phyloP scores from a whole-genome alignment of 129 eudicot species.

The Silybum marianum region DNA sequence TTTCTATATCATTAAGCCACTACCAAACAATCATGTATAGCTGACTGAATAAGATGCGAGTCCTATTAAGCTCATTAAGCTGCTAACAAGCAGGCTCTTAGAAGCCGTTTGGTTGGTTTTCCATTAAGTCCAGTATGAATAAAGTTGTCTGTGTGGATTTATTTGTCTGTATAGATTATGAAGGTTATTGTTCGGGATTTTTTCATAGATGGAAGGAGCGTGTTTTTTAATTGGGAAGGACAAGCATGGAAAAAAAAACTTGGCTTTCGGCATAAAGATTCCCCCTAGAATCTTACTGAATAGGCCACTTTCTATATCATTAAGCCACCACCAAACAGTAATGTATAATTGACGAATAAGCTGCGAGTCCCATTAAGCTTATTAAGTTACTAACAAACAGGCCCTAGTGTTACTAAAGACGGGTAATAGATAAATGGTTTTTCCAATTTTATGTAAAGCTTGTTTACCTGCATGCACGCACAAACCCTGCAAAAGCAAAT shows the following conservation, averaged over 20 bases:
- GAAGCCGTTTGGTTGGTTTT: no score
- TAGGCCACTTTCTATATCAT: not conserved
- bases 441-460: conserved; percentile 9
- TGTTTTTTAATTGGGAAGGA: no score
- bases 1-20: no score
- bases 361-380: no score
- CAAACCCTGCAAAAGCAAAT: conserved; percentile 78
- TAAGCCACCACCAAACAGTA: no score
- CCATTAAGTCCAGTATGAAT: no score
- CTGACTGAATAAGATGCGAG: no score
- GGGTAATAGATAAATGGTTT: not conserved
- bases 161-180: not conserved
- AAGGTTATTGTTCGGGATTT: not conserved
- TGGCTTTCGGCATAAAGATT: not conserved
- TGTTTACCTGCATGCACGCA: conserved; percentile 94
- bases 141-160: not conserved
- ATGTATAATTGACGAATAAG: no score
- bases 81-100: no score
- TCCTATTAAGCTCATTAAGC: no score
- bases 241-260: not conserved
- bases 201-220: not conserved
- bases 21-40: no score
- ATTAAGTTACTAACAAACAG: no score
- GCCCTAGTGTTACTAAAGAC: not conserved
- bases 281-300: not conserved